These are phyloP conservation scores for Neofusicoccum umdonicola DNA, from an alignment of 2,329 filamentous ascomycete species.

Conservation along the genomic window DNA sequence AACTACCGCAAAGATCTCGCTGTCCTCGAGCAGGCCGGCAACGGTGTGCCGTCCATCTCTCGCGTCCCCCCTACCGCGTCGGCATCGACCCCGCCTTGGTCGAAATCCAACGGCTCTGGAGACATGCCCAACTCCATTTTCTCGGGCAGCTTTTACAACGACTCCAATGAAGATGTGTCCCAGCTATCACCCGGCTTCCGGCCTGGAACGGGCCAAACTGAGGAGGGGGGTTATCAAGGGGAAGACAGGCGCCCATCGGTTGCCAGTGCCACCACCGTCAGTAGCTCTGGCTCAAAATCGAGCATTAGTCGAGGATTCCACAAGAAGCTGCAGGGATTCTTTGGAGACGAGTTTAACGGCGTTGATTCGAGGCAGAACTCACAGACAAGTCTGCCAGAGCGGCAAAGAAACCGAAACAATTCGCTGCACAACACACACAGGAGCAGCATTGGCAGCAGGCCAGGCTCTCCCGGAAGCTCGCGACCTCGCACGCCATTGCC, in stretches of 20 bases:
- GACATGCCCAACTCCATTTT: conserved; percentile 46
- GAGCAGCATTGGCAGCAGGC: conserved; percentile 48
- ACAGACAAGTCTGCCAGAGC: conserved; percentile 61
- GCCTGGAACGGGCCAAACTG: conserved; percentile 52
- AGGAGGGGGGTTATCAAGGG: conserved; percentile 44
- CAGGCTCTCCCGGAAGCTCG: conserved; percentile 72
- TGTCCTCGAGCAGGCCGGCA: conserved; percentile 62
- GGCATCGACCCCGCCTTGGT: conserved; percentile 54
- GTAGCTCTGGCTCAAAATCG: conserved; percentile 78
- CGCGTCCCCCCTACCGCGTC: conserved; percentile 59
- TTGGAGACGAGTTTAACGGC: conserved; percentile 82
- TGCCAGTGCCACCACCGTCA: conserved; percentile 81
- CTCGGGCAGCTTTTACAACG: conserved; percentile 64
- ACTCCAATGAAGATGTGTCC: conserved; percentile 67
- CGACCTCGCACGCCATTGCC: conserved; percentile 81
- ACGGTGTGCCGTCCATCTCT: conserved; percentile 55
- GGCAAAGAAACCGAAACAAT: conserved; percentile 71
- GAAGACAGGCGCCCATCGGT: conserved; percentile 83
- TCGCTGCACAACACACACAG: conserved; percentile 67
- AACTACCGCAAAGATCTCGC: conserved; percentile 72
- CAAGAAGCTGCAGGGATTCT: conserved; percentile 86
- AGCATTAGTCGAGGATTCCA: conserved; percentile 66
- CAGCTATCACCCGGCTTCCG: conserved; percentile 72
- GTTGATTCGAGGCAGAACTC: conserved; percentile 64
- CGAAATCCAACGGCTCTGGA: conserved; percentile 38